Conservation (phyloP, 257 asterid genomes). For the Scutellaria baicalensis region DNA sequence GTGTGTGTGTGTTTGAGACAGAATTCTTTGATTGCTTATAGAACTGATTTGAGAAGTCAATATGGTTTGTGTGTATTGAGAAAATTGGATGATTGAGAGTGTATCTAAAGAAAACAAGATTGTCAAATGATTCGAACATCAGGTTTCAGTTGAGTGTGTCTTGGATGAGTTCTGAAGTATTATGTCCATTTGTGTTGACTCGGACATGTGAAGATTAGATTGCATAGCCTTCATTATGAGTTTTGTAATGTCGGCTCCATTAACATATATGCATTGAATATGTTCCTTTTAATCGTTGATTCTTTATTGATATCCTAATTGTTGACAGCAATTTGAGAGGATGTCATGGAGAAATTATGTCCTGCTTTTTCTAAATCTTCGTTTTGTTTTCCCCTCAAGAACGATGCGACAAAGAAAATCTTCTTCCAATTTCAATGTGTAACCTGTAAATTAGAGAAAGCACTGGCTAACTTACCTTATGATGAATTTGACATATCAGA, state of each 20-base stretch:
- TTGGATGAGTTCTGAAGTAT: neutral
- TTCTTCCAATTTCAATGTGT: conserved; percentile 70
- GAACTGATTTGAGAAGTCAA: neutral
- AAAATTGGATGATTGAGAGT: neutral
- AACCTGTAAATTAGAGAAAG: conserved; percentile 74
- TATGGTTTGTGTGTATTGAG: neutral
- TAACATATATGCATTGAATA: neutral
- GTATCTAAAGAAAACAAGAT: neutral
- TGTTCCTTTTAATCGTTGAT: neutral
- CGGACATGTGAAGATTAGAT: neutral
- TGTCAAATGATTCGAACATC: neutral
- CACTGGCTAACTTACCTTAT: conserved; percentile 50
- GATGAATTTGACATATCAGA: conserved; percentile 73
- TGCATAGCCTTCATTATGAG: neutral
- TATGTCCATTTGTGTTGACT: neutral
- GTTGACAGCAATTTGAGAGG: neutral
- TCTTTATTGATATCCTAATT: neutral
- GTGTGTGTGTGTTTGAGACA: neutral
- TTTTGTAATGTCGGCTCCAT: neutral
- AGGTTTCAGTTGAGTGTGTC: neutral
- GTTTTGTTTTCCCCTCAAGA: conserved; percentile 35
- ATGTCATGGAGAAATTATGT: neutral
- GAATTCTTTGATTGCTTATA: neutral
- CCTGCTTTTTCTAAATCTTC: conserved; percentile 11
- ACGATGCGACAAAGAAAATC: conserved; percentile 42